Conservation (phyloP, 495 filamentous ascomycete species). For the Penicillium arizonense region DNA sequence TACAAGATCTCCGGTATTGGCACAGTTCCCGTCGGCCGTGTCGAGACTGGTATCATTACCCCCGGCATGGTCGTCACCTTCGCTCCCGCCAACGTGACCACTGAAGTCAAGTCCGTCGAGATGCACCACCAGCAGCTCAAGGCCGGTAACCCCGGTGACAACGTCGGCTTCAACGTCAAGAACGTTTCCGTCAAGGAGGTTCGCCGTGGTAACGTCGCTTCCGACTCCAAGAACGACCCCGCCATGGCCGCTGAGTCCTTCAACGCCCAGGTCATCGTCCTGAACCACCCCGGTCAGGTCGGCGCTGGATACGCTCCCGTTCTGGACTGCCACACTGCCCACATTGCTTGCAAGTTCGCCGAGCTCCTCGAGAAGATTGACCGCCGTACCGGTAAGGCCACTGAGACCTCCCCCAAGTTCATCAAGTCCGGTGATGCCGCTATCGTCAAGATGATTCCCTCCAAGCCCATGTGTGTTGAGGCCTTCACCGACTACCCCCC, state of each 20-base stretch:
- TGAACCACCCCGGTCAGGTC: slow-evolving; percentile 99
- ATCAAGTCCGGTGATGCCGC: slow-evolving; percentile 99
- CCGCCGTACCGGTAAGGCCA: slow-evolving; percentile 98
- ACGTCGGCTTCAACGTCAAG: slow-evolving; percentile 99
- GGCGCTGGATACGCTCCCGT: slow-evolving; percentile 98
- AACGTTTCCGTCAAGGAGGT: slow-evolving; percentile 99
- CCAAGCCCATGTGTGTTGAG: slow-evolving; percentile 99
- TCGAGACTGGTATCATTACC: slow-evolving; percentile 98
- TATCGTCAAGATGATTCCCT: slow-evolving; percentile 99
- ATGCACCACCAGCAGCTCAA: slow-evolving; percentile 99
- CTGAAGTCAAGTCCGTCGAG: slow-evolving; percentile 99
- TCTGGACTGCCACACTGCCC: slow-evolving; percentile 98
- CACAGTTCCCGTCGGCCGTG: slow-evolving; percentile 99
- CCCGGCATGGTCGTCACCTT: slow-evolving; percentile 89
- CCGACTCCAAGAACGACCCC: slow-evolving; percentile 99
- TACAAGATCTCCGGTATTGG: slow-evolving; percentile 99
- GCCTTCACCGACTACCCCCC: slow-evolving; percentile 99
- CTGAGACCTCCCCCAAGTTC: slow-evolving; percentile 91
- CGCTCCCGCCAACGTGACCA: slow-evolving; percentile 97
- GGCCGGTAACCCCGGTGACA: slow-evolving; percentile 97
- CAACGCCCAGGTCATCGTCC: slow-evolving; percentile 99
- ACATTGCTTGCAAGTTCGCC: slow-evolving; percentile 99
- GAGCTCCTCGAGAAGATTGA: slow-evolving; percentile 99
- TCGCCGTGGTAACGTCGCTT: slow-evolving; percentile 98
- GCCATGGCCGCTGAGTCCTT: slow-evolving; percentile 84